These are phyloP conservation scores for Pythium myriotylum DNA, from an alignment of 352 stramenopile genomes.

Conservation along the genomic window DNA sequence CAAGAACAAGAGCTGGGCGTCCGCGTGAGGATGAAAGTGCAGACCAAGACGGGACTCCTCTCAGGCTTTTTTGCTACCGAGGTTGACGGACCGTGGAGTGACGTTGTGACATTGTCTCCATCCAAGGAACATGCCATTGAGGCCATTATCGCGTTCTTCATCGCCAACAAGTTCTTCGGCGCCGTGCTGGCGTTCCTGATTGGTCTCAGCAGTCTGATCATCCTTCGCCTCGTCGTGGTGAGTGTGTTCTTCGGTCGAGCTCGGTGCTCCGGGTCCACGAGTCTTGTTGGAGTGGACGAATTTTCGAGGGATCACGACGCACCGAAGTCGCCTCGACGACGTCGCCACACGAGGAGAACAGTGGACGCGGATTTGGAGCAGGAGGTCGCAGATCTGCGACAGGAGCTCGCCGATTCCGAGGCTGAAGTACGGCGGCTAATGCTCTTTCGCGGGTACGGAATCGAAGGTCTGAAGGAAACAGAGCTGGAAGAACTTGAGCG, in stretches of 20 bases:
- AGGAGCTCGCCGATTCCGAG: slow-evolving; percentile 79
- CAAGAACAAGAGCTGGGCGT: slow-evolving; percentile 50
- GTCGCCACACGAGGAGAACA: slow-evolving; percentile 8
- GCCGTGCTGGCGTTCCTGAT: slow-evolving; percentile 53
- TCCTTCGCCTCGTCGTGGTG: slow-evolving; percentile 38
- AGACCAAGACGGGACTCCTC: slow-evolving; percentile 33
- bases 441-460: slow-evolving; percentile 75
- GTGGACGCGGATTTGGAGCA: slow-evolving; percentile 37
- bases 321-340: neutral
- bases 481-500: slow-evolving; percentile 59
- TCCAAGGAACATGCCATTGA: slow-evolving; percentile 52
- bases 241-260: slow-evolving; percentile 28
- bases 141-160: slow-evolving; percentile 51
- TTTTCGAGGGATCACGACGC: neutral
- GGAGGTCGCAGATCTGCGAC: slow-evolving; percentile 65
- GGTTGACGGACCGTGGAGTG: slow-evolving; percentile 61
- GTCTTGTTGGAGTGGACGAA: neutral
- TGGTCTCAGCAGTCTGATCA: slow-evolving; percentile 44
- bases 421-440: slow-evolving; percentile 73
- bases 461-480: slow-evolving; percentile 48
- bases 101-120: slow-evolving; percentile 43
- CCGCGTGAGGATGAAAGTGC: slow-evolving; percentile 58
- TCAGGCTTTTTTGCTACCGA: slow-evolving; percentile 57
- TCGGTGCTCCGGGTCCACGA: neutral
- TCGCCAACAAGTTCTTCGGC: slow-evolving; percentile 52